These are phyloP conservation scores for Wickerhamiella siamensis DNA, from an alignment of 805 yeast species.

Conservation along the genomic window DNA sequence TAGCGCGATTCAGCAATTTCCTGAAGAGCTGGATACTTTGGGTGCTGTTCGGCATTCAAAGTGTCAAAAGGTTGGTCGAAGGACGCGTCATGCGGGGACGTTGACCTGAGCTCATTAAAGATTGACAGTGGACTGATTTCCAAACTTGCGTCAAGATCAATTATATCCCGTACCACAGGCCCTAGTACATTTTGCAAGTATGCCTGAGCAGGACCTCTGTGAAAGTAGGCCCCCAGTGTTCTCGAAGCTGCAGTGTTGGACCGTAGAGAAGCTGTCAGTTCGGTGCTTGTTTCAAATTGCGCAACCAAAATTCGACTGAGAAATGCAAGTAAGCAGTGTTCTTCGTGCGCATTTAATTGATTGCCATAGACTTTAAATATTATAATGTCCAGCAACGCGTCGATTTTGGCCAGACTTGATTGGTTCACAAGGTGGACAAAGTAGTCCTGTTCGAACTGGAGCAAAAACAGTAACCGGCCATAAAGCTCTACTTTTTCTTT, in stretches of 20 bases:
- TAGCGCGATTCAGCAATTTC: conserved; percentile 21
- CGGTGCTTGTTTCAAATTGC: conserved; percentile 26
- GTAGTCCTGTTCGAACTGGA: conserved; percentile 27
- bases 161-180: conserved; percentile 18
- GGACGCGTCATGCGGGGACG: conserved; percentile 13
- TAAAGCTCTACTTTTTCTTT: conserved; percentile 20
- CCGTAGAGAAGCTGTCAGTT: conserved; percentile 25
- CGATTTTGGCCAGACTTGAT: conserved; percentile 26
- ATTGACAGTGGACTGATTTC: conserved; percentile 26
- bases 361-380: conserved; percentile 31
- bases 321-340: conserved; percentile 26
- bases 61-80: conserved; percentile 15
- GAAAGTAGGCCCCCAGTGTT: conserved; percentile 29
- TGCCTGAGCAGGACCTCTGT: conserved; percentile 29
- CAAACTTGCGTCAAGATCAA: conserved; percentile 18
- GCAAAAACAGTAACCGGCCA: conserved; percentile 26
- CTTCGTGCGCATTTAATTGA: conserved; percentile 30
- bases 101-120: conserved; percentile 18
- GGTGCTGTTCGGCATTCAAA: conserved; percentile 22
- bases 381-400: conserved; percentile 27
- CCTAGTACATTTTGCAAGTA: conserved; percentile 24
- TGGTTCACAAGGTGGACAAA: conserved; percentile 24
- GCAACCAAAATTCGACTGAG: conserved; percentile 26
- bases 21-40: conserved; percentile 15
- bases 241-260: conserved; percentile 29